Base-by-base conservation (phyloP, 352 stramenopile genomes). In the Globisporangium viniferum region DNA sequence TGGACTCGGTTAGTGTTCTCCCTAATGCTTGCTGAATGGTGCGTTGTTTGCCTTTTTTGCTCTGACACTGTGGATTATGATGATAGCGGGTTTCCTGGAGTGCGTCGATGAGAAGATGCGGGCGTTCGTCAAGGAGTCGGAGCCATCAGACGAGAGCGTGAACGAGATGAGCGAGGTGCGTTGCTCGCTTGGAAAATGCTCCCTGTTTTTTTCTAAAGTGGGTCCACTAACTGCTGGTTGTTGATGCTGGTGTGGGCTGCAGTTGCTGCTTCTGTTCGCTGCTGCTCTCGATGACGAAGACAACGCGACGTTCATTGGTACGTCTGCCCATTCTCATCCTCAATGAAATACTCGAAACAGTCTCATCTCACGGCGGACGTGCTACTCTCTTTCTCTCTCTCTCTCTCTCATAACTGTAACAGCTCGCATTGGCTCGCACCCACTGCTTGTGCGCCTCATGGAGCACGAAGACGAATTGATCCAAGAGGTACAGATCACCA, bases 251-350 rank as follows among this genome's bases (percentile, higher is more conserved):
- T 35, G 12, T 41, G 24, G 46, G 9, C 44, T 59, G 18, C 56
- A 89, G 79, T 31, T 78, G 9, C 65, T 89, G n/a, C 24, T 77
- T 59, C 51, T 86, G 12, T 76, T 93, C 9, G 79, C 88, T 7
- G 73, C 82, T 41, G 80, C 76, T 12, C 68, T 91, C n/a, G 68
- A 79, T 14, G 85, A 95, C 71, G 85, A 93, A 74, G 85, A 95
- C 76, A 93, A 95, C 69, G 81, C 86, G 36, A 91, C 81, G 7
- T 92, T 89, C 56, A 76, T 86, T 29, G 85, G 85, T 93, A 54
- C 66, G 80, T 69, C 4, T 2, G 24, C 39, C 10, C 5, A 5
- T 33, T 35, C 18, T 33, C 33, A 24, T 4, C 36, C 20, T n/a
- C 12, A 3, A 51, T 51, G 6, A 3, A 9, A 54, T 6, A 4